Evolutionary conservation across 106 monocot genomes (phyloP).

Genomic region (Allium sativum): DNA sequence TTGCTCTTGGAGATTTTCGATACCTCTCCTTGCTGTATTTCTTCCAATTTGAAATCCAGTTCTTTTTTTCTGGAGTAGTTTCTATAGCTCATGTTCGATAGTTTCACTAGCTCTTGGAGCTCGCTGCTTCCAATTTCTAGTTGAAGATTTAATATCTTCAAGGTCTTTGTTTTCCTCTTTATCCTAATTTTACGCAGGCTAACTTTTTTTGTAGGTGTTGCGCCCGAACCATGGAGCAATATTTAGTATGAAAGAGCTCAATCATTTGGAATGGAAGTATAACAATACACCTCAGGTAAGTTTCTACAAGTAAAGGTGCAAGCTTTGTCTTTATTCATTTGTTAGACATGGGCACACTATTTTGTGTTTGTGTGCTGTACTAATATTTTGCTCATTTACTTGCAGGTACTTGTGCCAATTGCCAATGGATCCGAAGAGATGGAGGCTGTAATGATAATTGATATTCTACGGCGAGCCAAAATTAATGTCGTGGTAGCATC

Average conservation of each 20-base stretch:
- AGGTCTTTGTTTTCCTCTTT: neutral
- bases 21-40: too few species aligned
- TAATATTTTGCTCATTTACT: neutral
- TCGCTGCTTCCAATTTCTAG: too few species aligned
- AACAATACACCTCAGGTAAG: slow-evolving; percentile 59
- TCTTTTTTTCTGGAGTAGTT: too few species aligned
- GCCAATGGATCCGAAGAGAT: slow-evolving; percentile 91
- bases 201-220: slow-evolving; percentile 39
- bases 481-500: slow-evolving; percentile 68
- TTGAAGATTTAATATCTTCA: neutral
- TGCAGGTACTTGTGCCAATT: slow-evolving; percentile 81
- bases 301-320: neutral
- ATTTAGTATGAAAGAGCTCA: slow-evolving; percentile 56
- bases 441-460: slow-evolving; percentile 86
- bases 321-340: neutral
- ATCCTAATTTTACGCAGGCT: neutral
- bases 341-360: neutral
- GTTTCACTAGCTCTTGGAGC: too few species aligned
- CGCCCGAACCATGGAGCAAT: slow-evolving; percentile 55
- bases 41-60: too few species aligned
- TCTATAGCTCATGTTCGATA: too few species aligned
- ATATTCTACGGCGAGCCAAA: slow-evolving; percentile 59
- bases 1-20: too few species aligned
- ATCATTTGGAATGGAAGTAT: slow-evolving; percentile 54
- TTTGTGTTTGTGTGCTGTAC: neutral